Conservation (phyloP, 208 protist species). For the Acanthamoeba divionensis region DNA sequence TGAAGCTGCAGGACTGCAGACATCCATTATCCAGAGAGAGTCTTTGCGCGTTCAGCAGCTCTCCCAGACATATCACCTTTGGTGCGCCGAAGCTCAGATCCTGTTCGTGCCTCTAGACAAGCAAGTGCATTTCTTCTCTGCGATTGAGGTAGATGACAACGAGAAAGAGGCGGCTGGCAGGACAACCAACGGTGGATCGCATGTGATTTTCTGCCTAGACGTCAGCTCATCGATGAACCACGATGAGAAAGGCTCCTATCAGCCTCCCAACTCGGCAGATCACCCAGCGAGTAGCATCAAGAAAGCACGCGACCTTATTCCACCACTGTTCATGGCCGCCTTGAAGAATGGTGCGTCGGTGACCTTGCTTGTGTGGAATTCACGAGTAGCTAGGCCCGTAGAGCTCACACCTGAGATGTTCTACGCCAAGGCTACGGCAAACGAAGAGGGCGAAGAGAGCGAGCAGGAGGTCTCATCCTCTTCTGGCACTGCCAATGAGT, state of each 20-base stretch:
- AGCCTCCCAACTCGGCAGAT: not conserved
- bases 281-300: not conserved
- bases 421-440: not conserved
- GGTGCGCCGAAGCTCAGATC: not conserved
- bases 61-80: not conserved
- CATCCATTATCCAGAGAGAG: not conserved
- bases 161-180: not conserved
- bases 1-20: not conserved
- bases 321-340: not conserved
- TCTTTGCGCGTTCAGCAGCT: not conserved
- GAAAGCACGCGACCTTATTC: slow-evolving; percentile 14
- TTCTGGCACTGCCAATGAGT: not conserved
- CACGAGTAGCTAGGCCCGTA: not conserved
- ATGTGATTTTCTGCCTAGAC: slow-evolving; percentile 47
- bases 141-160: not conserved
- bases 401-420: slow-evolving; percentile 14
- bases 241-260: slow-evolving; percentile 49
- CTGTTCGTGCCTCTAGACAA: not conserved
- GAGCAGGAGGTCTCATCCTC: not conserved
- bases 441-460: not conserved
- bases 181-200: not conserved
- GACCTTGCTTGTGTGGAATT: slow-evolving; percentile 46
- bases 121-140: not conserved
- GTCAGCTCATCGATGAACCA: slow-evolving; percentile 55
- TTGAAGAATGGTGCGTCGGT: slow-evolving; percentile 8